A percentile compares a stretch with the other conserved stretches of the same genome.
These are phyloP conservation scores for Sclerotiophoma versabilis DNA, from an alignment of 2,329 filamentous ascomycete genomes.

Conservation along the genomic window DNA sequence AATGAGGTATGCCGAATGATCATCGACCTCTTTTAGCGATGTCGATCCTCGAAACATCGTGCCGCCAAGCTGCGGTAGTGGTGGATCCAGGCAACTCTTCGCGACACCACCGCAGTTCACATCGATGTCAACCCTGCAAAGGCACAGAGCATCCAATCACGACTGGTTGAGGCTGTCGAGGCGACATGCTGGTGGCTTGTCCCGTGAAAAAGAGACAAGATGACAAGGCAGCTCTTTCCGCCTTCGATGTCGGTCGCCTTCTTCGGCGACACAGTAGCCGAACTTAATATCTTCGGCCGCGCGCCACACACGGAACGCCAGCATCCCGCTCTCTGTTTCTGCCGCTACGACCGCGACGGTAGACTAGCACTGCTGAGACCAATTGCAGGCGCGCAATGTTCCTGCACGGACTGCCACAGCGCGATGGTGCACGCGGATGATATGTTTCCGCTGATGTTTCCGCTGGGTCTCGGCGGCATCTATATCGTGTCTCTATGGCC, in stretches of 20 bases:
- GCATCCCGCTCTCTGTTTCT: conserved; percentile 2
- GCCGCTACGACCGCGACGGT: conserved; percentile 4
- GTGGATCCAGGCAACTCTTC: conserved; percentile 3
- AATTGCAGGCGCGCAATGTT: conserved; percentile 8
- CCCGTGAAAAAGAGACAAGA: neutral
- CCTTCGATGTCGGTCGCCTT: neutral
- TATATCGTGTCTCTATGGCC: conserved; percentile 4
- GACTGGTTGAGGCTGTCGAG: neutral
- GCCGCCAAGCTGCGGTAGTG: neutral
- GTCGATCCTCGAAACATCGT: conserved; percentile 8
- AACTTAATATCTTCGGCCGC: conserved; percentile 8
- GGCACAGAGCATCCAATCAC: neutral
- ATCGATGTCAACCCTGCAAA: neutral
- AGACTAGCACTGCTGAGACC: conserved; percentile 1
- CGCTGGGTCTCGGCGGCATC: neutral
- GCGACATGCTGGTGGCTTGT: neutral
- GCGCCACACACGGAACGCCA: conserved; percentile 13
- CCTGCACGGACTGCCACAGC: conserved; percentile 9
- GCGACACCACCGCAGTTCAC: neutral
- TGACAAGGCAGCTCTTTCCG: conserved; percentile 7
- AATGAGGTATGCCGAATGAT: neutral
- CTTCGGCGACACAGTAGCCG: conserved; percentile 8
- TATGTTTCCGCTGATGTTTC: conserved; percentile 12
- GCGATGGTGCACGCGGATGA: conserved; percentile 1
- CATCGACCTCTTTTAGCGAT: conserved; percentile 3